Evolutionary conservation across 176 grass and related monocot species (phyloP).

Genomic region (Musa schizocarpa): DNA sequence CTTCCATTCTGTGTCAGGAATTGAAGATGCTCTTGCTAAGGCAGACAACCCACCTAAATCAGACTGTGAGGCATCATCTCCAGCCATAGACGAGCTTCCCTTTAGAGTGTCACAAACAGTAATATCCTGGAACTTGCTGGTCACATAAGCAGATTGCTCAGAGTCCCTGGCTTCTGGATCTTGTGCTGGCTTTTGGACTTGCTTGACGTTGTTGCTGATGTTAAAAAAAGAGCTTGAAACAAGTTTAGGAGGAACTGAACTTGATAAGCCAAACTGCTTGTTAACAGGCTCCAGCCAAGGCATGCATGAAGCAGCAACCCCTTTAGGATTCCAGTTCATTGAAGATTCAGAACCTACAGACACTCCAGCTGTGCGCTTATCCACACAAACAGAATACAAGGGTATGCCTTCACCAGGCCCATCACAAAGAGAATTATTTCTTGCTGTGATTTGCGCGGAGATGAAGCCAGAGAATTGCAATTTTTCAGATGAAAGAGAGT

Average conservation of each 20-base stretch:
- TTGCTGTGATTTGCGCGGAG: slow-evolving; percentile 44
- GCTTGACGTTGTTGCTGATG: slow-evolving; percentile 24
- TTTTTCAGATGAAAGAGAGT: slow-evolving; percentile 56
- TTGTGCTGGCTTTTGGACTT: slow-evolving; percentile 14
- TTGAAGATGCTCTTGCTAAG: slow-evolving; percentile 41
- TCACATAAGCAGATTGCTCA: slow-evolving; percentile 46
- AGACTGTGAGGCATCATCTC: slow-evolving; percentile 50
- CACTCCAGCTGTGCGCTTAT: slow-evolving; percentile 44
- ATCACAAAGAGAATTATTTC: slow-evolving; percentile 74
- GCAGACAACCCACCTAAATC: slow-evolving; percentile 45
- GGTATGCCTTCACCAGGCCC: slow-evolving; percentile 80
- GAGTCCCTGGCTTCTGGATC: slow-evolving; percentile 41
- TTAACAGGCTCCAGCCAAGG: slow-evolving; percentile 57
- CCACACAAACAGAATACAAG: slow-evolving; percentile 64
- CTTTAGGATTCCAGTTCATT: slow-evolving; percentile 31
- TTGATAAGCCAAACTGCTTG: slow-evolving; percentile 38
- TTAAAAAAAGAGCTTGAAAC: slow-evolving; percentile 42
- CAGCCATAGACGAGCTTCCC: slow-evolving; percentile 43
- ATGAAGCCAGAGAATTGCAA: slow-evolving; percentile 52
- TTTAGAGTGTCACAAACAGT: slow-evolving; percentile 55
- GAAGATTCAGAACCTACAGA: slow-evolving; percentile 39
- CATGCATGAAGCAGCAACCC: slow-evolving; percentile 33
- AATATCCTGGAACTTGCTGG: slow-evolving; percentile 63
- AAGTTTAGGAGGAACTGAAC: slow-evolving; percentile 37
- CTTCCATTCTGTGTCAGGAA: slow-evolving; percentile 63